Percentiles rank a stretch among this genome's conserved stretches.
phyloP scores from a whole-genome alignment of 2,329 filamentous ascomycete genomes.

The Capronia epimyces region DNA sequence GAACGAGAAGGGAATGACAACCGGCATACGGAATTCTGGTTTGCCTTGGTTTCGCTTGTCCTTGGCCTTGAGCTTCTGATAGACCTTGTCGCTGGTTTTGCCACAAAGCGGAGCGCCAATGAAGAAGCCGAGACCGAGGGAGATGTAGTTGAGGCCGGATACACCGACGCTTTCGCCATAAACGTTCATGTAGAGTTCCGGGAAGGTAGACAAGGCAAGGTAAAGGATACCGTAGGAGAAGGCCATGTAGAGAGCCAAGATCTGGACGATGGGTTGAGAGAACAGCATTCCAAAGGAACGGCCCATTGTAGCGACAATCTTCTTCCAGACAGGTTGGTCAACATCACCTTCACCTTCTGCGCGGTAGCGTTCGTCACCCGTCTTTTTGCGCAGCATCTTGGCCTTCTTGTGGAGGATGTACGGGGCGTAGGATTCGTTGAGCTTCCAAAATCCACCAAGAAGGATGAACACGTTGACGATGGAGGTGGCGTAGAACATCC shows the following conservation, averaged over 20 bases:
- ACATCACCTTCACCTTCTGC: constrained; percentile 31
- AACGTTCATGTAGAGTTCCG: constrained; percentile 47
- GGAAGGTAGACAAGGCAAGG: constrained; percentile 57
- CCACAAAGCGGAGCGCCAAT: constrained; percentile 46
- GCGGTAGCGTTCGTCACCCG: constrained; percentile 31
- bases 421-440: constrained; percentile 58
- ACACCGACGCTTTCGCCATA: constrained; percentile 52
- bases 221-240: constrained; percentile 57
- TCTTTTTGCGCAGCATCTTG: constrained; percentile 37
- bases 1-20: constrained; percentile 49
- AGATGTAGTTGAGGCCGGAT: constrained; percentile 56
- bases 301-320: constrained; percentile 38
- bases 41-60: constrained; percentile 27
- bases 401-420: constrained; percentile 56
- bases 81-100: constrained; percentile 42
- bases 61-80: constrained; percentile 31
- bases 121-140: constrained; percentile 55
- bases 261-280: constrained; percentile 56
- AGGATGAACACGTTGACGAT: constrained; percentile 56
- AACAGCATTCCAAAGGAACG: constrained; percentile 51
- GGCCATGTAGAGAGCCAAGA: constrained; percentile 49
- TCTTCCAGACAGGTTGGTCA: constrained; percentile 29
- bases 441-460: constrained; percentile 50
- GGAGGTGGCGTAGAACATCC: constrained; percentile 50
- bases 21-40: constrained; percentile 54